Evolutionary conservation across 2,329 filamentous ascomycete genomes (phyloP), one percentile per base, ranked within the genome.

Genomic region (Whalleya microplaca): DNA sequence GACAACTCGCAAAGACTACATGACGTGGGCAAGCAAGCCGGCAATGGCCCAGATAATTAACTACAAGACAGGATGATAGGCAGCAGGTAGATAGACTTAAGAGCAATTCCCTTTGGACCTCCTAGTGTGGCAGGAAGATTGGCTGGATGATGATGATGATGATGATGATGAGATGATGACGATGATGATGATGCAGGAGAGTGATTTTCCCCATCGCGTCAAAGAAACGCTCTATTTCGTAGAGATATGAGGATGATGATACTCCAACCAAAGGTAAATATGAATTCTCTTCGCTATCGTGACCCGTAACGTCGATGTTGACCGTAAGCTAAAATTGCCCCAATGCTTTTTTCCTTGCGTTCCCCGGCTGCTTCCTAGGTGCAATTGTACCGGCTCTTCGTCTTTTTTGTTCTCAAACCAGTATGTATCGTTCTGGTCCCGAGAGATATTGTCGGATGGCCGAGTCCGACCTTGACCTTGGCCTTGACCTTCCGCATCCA

Each of bases 241-340:
- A 63, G 48, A 41, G 56, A 62, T 48, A 37, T 37, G 32, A 14
- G 7, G 14, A 37, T 37, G 32, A 37, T 37, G 3, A 37, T 37
- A 37, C 57, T 61, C 60, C 58, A 51, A 58, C 49, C 47, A 10
- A 56, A 60, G 42, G 49, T 48, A 54, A 53, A 45, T 58, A 56
- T 58, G 53, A 59, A 59, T 42, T 56, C 3, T 62, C 59, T 59
- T 59, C 60, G 59, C 58, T 63, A 56, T 65, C 65, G 55, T 65
- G 56, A 64, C 53, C 64, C 64, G 61, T 66, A 64, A 66, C 59
- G 48, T 62, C 56, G 51, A 62, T 59, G 47, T 53, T 51, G 40
- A 63, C 58, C 59, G 50, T 62, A 53, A 54, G 37, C 55, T 49
- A 54, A 59, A 56, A 56, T 54, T 45, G 43, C 59, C 54, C 59